These are phyloP conservation scores for Phycomyces nitens DNA, from an alignment of 192 early-diverging fungal species.

Conservation along the genomic window DNA sequence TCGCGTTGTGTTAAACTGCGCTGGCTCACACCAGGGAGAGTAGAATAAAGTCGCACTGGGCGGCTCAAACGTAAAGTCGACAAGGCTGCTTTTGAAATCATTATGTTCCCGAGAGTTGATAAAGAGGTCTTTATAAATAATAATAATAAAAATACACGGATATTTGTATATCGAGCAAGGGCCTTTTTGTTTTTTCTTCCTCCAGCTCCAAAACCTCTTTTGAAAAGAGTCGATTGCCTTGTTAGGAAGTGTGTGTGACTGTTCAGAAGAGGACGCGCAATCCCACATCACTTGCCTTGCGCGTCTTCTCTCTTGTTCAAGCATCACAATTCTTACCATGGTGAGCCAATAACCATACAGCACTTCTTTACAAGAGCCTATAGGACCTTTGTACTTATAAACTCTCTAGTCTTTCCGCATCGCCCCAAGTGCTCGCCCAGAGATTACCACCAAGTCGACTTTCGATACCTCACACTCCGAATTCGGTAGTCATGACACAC, in stretches of 20 bases:
- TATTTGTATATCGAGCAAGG: too few species aligned
- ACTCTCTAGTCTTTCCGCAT: constrained; percentile 25
- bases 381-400: too few species aligned
- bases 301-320: too few species aligned
- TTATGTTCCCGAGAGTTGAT: too few species aligned
- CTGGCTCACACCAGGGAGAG: not conserved
- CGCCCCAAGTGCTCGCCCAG: constrained; percentile 20
- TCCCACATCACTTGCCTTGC: too few species aligned
- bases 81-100: too few species aligned
- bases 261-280: too few species aligned
- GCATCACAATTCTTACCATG: too few species aligned
- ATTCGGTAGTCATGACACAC: constrained; percentile 80
- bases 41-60: not conserved
- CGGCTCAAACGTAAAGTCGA: too few species aligned
- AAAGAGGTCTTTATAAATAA: too few species aligned
- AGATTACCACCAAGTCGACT: constrained; percentile 19
- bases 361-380: not conserved
- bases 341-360: not conserved
- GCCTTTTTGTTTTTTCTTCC: not conserved
- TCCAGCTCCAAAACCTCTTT: not conserved
- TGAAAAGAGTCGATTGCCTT: not conserved
- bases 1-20: constrained; percentile 45
- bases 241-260: too few species aligned
- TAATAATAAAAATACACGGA: too few species aligned
- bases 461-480: constrained; percentile 48